Base-by-base conservation (phyloP, 2,329 filamentous ascomycete genomes). In the Aspergillus pseudotamarii region DNA sequence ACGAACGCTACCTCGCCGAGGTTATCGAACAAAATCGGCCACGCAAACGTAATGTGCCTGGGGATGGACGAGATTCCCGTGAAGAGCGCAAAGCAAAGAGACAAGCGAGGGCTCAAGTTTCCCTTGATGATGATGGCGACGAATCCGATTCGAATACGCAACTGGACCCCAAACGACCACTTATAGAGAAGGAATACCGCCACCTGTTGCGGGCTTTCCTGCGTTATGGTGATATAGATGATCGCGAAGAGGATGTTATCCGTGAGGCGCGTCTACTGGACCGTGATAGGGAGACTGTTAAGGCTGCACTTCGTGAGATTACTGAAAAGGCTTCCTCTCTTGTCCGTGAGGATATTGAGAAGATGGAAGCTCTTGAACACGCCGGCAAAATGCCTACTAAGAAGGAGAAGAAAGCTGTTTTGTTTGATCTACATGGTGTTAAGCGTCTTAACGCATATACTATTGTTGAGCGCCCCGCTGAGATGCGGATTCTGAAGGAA, bases 401-500 rank as follows among this genome's bases (percentile, higher is more conserved):
- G 82, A 99, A 99, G 78, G 95, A 99, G 75, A 93, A 93, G 78
- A 99, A 99, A 79, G 95, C 95, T 0, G 92, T 99, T 21, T 83
- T 99, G 51, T 97, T 99, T 72, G 94, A 98, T 75, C 97, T 94
- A 78, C 90, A 91, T 53, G 93, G 94, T 60, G 90, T 97, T 57
- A 96, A 96, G 79, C 94, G 96, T 71, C 87, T 97, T 72, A 99
- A 99, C 74, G 95, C 95, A 0, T 93, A 97, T 78, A 98, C 95
- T 0, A 91, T 97, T 60, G 88, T 97, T 12, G 94, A 98, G 70
- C 90, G 96, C 10, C 94, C 95, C 0, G 87, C 90, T 54, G 94
- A 98, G 73, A 90, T 98, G 83, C 90, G 89, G 63, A 88, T 97
- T 69, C 84, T 99, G 43, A 91, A 89, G 64, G 86, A 92, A 66